Conservation (phyloP, 768 basidiomycete genomes). For the Suillus luteus region DNA sequence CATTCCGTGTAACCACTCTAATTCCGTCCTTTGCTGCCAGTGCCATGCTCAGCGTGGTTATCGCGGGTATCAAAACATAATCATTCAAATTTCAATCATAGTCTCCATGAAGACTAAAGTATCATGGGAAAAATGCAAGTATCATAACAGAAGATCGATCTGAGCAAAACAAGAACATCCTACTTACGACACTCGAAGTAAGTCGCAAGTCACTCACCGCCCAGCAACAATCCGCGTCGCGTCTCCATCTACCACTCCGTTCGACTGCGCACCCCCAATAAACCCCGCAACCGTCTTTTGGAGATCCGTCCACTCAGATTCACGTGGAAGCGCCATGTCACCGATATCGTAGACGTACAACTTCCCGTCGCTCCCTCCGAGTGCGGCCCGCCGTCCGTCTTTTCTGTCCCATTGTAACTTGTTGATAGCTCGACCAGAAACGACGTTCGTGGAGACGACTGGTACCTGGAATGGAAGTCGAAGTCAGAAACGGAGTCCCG, state of each 20-base stretch:
- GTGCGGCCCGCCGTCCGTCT: constrained; percentile 85
- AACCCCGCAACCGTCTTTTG: constrained; percentile 84
- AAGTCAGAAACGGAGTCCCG: background rate
- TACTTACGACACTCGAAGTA: constrained; percentile 2
- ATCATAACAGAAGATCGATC: background rate
- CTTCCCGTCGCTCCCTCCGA: constrained; percentile 91
- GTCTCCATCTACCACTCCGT: constrained; percentile 36
- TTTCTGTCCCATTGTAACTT: constrained; percentile 95
- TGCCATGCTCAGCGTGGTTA: background rate
- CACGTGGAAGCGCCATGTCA: constrained; percentile 84
- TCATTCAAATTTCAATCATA: background rate
- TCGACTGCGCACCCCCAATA: constrained; percentile 47
- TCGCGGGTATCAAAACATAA: background rate
- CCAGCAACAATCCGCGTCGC: constrained; percentile 36
- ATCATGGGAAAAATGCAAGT: background rate
- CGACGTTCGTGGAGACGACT: constrained; percentile 81
- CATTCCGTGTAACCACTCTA: constrained; percentile 11
- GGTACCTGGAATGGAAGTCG: constrained; percentile 65
- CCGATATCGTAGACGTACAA: constrained; percentile 96
- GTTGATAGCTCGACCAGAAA: constrained; percentile 84
- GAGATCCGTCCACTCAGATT: constrained; percentile 92
- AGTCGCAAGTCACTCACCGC: constrained; percentile 23
- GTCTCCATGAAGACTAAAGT: background rate
- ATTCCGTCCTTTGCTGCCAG: constrained; percentile 11
- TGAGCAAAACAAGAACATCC: background rate